These are phyloP conservation scores for Pleurotus platypus DNA, from an alignment of 768 basidiomycete species.

Conservation along the genomic window DNA sequence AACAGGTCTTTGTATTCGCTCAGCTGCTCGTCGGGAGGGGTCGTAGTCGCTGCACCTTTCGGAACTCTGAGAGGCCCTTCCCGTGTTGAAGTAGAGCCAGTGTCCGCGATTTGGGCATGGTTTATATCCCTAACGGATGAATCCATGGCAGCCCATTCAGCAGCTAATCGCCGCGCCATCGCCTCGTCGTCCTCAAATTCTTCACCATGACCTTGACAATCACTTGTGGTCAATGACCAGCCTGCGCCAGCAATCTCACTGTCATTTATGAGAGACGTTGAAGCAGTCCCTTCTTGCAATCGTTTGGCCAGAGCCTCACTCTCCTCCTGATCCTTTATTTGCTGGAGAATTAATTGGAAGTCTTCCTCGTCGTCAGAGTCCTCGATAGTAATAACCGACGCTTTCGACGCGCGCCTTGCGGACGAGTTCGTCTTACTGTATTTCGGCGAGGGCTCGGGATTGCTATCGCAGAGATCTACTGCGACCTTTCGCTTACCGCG, in stretches of 20 bases:
- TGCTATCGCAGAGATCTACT: background rate
- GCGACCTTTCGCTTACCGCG: background rate
- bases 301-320: conserved; percentile 35
- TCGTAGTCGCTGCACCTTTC: conserved; percentile 2
- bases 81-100: background rate
- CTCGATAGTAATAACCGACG: conserved; percentile 17
- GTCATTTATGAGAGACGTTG: no score
- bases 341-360: conserved; percentile 33
- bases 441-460: background rate
- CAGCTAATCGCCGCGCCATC: conserved; percentile 34
- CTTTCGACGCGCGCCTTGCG: conserved; percentile 16
- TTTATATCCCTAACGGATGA: background rate
- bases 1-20: conserved; percentile 31
- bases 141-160: conserved; percentile 32
- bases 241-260: background rate
- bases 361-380: conserved; percentile 36
- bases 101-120: background rate
- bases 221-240: conserved; percentile 9
- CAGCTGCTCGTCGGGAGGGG: conserved; percentile 30
- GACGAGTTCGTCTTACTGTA: conserved; percentile 8
- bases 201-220: conserved; percentile 10
- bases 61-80: background rate
- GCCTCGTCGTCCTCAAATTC: conserved; percentile 30
- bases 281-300: conserved; percentile 28
- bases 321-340: conserved; percentile 39